These are phyloP conservation scores for Aspergillus brasiliensis DNA, from an alignment of 2,329 filamentous ascomycete genomes.

Conservation along the genomic window DNA sequence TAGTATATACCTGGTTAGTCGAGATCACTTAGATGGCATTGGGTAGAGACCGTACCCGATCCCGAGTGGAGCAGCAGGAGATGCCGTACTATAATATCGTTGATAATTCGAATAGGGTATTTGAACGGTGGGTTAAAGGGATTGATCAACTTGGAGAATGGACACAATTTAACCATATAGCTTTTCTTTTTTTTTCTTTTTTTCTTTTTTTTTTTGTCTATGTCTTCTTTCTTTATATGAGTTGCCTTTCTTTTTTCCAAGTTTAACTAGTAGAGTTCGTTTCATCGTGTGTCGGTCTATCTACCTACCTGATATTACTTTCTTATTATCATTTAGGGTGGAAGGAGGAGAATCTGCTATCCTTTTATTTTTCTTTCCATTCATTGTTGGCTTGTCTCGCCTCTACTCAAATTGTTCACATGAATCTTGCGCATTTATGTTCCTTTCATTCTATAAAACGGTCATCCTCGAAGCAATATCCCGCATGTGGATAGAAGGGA, in stretches of 20 bases:
- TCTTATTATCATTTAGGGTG: too few relatives aligned
- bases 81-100: neutral
- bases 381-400: neutral
- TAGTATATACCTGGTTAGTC: neutral
- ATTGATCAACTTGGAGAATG: neutral
- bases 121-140: neutral
- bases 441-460: slow-evolving; percentile 14
- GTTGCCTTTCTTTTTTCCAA: neutral
- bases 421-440: neutral
- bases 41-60: slow-evolving; percentile 8
- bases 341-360: neutral
- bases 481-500: neutral
- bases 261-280: neutral
- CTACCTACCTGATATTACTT: too few relatives aligned
- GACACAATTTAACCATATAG: neutral
- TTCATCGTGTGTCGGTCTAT: too few relatives aligned
- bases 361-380: slow-evolving; percentile 1
- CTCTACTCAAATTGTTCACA: neutral
- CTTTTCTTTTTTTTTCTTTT: neutral
- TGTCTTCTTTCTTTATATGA: neutral
- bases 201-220: neutral
- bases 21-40: neutral
- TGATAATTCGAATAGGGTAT: neutral
- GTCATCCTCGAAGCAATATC: slow-evolving; percentile 8
- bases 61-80: slow-evolving; percentile 7